Percentiles rank a stretch among this genome's conserved stretches.
These are phyloP conservation scores for Arthrobotrys iridis DNA, from an alignment of 2,329 filamentous ascomycete genomes.

Conservation along the genomic window DNA sequence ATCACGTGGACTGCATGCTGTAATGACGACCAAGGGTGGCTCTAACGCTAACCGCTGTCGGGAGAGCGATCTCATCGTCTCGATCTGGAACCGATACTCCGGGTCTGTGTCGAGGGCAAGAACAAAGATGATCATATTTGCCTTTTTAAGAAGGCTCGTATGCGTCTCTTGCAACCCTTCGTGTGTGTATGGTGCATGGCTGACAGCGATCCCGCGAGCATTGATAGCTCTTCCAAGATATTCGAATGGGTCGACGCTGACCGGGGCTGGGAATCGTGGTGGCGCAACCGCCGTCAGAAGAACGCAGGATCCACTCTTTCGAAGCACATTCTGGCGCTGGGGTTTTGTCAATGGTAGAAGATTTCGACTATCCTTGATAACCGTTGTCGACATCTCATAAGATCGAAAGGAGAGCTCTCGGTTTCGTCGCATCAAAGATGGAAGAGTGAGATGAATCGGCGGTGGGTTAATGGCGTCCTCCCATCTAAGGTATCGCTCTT, in stretches of 20 bases:
- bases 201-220: slow-evolving; percentile 69
- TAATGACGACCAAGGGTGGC: slow-evolving; percentile 58
- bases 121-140: slow-evolving; percentile 71
- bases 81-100: slow-evolving; percentile 58
- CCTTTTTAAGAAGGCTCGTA: slow-evolving; percentile 70
- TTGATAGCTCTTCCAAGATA: slow-evolving; percentile 73
- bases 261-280: slow-evolving; percentile 63
- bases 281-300: slow-evolving; percentile 70
- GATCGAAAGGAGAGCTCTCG: slow-evolving; percentile 81
- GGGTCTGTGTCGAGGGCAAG: slow-evolving; percentile 66
- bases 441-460: slow-evolving; percentile 73
- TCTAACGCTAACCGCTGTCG: slow-evolving; percentile 55
- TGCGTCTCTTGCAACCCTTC: slow-evolving; percentile 73
- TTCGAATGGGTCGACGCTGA: slow-evolving; percentile 75
- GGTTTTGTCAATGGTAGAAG: slow-evolving; percentile 73
- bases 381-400: slow-evolving; percentile 91
- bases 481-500: slow-evolving; percentile 88
- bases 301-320: slow-evolving; percentile 32
- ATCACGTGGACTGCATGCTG: slow-evolving; percentile 65
- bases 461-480: slow-evolving; percentile 83
- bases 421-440: slow-evolving; percentile 84
- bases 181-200: slow-evolving; percentile 77
- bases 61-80: slow-evolving; percentile 59
- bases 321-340: slow-evolving; percentile 59
- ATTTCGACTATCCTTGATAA: slow-evolving; percentile 88